A percentile compares a stretch with the other conserved stretches of the same genome.
Conservation (phyloP, 495 filamentous ascomycete genomes). For the Aspergillus biplanus region DNA sequence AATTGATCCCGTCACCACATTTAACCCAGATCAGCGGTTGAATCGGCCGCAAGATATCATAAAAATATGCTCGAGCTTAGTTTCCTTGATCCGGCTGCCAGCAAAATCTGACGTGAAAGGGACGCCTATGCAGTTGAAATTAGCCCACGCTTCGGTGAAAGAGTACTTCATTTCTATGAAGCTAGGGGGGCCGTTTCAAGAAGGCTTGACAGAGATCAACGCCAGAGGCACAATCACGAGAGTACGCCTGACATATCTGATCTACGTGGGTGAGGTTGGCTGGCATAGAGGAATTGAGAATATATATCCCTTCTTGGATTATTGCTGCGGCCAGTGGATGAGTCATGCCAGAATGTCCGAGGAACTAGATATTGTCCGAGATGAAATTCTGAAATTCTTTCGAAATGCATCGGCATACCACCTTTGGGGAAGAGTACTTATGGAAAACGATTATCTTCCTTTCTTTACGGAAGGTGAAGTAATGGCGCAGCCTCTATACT, state of each 20-base stretch:
- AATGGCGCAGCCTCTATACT: slow-evolving; percentile 17
- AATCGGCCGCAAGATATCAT: slow-evolving; percentile 18
- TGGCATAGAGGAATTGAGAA: no score
- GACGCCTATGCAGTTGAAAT: slow-evolving; percentile 20
- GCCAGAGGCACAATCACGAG: slow-evolving; percentile 19
- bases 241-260: slow-evolving; percentile 21
- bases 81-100: slow-evolving; percentile 16
- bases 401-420: no score
- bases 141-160: slow-evolving; percentile 21
- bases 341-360: slow-evolving; percentile 23
- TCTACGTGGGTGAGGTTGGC: slow-evolving; percentile 2
- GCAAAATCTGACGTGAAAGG: no score
- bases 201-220: slow-evolving; percentile 4
- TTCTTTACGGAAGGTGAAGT: not conserved
- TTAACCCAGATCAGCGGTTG: slow-evolving; percentile 18
- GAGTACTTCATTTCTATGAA: slow-evolving; percentile 17
- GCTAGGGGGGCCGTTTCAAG: slow-evolving; percentile 13
- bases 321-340: slow-evolving; percentile 18
- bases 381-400: slow-evolving; percentile 26
- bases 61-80: slow-evolving; percentile 16
- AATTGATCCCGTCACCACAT: not conserved
- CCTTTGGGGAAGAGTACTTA: no score
- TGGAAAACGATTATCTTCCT: no score
- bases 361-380: slow-evolving; percentile 30
- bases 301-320: slow-evolving; percentile 2